Percentiles rank a stretch among this genome's conserved stretches.
Evolutionary conservation across 2,329 filamentous ascomycete species (phyloP).

Genomic region (Cytospora piceae): DNA sequence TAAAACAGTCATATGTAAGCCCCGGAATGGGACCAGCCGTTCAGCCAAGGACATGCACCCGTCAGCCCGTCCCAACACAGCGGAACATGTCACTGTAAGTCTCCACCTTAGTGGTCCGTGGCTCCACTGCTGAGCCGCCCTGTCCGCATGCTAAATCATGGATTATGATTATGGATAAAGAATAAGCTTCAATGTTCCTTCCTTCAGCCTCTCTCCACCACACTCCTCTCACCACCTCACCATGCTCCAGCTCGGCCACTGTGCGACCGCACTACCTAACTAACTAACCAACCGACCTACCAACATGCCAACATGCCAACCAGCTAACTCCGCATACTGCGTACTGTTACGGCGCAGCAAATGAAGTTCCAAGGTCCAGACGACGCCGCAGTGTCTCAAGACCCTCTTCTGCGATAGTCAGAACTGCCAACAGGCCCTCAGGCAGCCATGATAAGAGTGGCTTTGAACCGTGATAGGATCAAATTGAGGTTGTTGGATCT

Average conservation of each 20-base stretch:
- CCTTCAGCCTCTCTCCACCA: not conserved
- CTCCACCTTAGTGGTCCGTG: no score
- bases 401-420: not conserved
- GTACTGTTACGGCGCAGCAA: no score
- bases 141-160: not conserved
- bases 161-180: not conserved
- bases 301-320: no score
- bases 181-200: not conserved
- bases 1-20: no score
- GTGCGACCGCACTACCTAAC: not conserved
- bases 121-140: not conserved
- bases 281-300: not conserved
- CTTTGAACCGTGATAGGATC: not conserved
- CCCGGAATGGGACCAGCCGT: not conserved
- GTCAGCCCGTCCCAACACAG: not conserved
- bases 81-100: not conserved
- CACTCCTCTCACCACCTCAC: not conserved
- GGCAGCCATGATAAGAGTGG: not conserved
- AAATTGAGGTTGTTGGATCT: not conserved
- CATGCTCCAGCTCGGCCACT: not conserved
- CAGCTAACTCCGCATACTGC: no score
- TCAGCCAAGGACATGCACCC: no score
- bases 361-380: not conserved
- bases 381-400: not conserved
- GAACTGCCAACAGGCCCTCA: not conserved